Conservation (phyloP, 805 yeast species). For the Hanseniaspora clermontiae region DNA sequence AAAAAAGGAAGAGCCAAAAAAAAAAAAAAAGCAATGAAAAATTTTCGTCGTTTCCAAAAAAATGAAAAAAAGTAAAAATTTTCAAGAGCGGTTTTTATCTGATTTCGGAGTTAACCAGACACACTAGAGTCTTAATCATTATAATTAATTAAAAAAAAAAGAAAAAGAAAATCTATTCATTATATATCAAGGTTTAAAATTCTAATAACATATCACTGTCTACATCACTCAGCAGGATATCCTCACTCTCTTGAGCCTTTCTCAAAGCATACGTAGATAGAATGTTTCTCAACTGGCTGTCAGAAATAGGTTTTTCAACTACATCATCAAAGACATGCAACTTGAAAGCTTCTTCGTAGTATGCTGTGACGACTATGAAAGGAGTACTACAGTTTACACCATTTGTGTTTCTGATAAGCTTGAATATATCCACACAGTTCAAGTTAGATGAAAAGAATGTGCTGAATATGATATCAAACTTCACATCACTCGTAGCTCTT, state of each 20-base stretch:
- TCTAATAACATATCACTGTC: slow-evolving; percentile 17
- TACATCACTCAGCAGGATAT: slow-evolving; percentile 25
- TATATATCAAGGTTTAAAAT: not conserved
- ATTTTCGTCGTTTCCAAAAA: not conserved
- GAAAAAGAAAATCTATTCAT: not conserved
- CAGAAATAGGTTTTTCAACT: slow-evolving; percentile 53
- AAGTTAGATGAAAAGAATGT: slow-evolving; percentile 57
- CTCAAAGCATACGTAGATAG: slow-evolving; percentile 24
- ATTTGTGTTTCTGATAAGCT: slow-evolving; percentile 59
- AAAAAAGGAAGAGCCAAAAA: not conserved
- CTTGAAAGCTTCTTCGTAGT: slow-evolving; percentile 53
- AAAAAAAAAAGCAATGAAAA: not conserved
- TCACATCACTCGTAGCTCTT: slow-evolving; percentile 68
- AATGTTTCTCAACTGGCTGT: slow-evolving; percentile 21
- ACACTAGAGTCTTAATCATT: too few relatives aligned
- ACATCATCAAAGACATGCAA: slow-evolving; percentile 47
- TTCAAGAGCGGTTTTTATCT: not conserved
- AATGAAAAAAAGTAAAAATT: not conserved
- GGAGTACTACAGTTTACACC: slow-evolving; percentile 71
- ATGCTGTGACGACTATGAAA: slow-evolving; percentile 61
- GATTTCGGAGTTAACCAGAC: too few relatives aligned
- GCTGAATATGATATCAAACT: slow-evolving; percentile 71
- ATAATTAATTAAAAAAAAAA: not conserved
- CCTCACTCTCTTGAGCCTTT: slow-evolving; percentile 26
- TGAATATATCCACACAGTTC: slow-evolving; percentile 64